Evolutionary conservation across 2,329 filamentous ascomycete genomes (phyloP).

Genomic region (Ceratocystis cubensis): DNA sequence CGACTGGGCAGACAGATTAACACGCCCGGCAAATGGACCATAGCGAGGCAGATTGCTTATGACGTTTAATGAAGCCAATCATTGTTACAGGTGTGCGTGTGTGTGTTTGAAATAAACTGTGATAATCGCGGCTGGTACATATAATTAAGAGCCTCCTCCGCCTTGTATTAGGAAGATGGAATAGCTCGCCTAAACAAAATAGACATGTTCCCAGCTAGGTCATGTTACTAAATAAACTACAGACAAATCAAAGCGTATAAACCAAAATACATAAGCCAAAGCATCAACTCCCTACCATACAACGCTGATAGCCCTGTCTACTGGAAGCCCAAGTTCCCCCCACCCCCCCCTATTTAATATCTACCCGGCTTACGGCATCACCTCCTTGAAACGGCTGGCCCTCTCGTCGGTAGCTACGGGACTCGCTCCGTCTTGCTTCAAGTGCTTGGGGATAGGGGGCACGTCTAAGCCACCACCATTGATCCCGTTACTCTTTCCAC

Average conservation of each 20-base stretch:
- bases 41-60: conserved; percentile 12
- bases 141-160: not conserved
- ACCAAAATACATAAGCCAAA: not conserved
- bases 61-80: conserved; percentile 20
- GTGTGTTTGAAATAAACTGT: not conserved
- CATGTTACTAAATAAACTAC: not conserved
- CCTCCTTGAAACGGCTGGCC: conserved; percentile 17
- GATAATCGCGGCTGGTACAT: not conserved
- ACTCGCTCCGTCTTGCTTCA: not conserved
- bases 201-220: not conserved
- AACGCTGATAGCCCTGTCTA: not conserved
- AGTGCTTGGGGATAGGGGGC: not conserved
- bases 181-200: not conserved
- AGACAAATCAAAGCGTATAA: not conserved
- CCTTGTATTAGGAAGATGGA: not conserved
- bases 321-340: not conserved
- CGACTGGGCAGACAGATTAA: not conserved
- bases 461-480: not conserved
- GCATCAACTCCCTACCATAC: not conserved
- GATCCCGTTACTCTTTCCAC: not conserved
- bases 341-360: not conserved
- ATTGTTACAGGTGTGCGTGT: not conserved
- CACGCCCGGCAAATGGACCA: not conserved
- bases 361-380: conserved; percentile 6
- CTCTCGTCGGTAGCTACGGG: conserved; percentile 1